Percentiles rank a stretch among this genome's conserved stretches.
These are phyloP conservation scores for Gonium pectorale DNA, from an alignment of 139 green algal genomes.

Conservation along the genomic window DNA sequence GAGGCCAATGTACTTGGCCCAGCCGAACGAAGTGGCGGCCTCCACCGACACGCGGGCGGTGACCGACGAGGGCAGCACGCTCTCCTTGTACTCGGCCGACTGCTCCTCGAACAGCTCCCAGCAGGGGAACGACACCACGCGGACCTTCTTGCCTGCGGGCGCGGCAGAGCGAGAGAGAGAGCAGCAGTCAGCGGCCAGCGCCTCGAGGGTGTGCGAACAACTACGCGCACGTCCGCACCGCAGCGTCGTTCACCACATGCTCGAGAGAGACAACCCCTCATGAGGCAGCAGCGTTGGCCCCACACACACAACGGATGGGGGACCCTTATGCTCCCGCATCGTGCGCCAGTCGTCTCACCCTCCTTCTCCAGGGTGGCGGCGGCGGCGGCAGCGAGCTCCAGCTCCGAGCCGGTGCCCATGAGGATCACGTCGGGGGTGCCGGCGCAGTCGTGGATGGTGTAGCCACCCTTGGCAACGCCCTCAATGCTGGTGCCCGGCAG, in stretches of 20 bases:
- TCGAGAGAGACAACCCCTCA: no score
- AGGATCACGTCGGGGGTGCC: constrained; percentile 93
- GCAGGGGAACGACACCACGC: constrained; percentile 96
- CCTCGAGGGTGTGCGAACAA: background rate
- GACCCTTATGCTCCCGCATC: background rate
- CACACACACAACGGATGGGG: no score
- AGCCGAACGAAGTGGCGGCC: constrained; percentile 94
- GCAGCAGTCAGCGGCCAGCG: background rate
- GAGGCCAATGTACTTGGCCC: constrained; percentile 87
- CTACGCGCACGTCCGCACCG: no score
- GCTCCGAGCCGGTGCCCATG: constrained; percentile 95
- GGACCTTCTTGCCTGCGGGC: constrained; percentile 41
- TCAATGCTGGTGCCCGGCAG: constrained; percentile 86
- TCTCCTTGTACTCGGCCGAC: constrained; percentile 78
- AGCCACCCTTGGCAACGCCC: constrained; percentile 89
- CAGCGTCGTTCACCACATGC: no score
- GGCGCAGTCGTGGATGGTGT: constrained; percentile 84
- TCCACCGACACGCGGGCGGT: constrained; percentile 91
- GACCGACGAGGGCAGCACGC: constrained; percentile 80
- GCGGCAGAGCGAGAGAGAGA: background rate
- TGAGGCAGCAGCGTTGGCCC: no score
- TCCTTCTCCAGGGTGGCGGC: constrained; percentile 80
- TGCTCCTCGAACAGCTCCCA: constrained; percentile 99
- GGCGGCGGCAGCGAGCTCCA: constrained; percentile 88
- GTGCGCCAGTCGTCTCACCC: constrained; percentile 52